Evolutionary conservation across 108 stramenopile genomes (phyloP), one percentile per base, ranked within the genome.

Genomic region (Pinguiococcus pyrenoidosus): DNA sequence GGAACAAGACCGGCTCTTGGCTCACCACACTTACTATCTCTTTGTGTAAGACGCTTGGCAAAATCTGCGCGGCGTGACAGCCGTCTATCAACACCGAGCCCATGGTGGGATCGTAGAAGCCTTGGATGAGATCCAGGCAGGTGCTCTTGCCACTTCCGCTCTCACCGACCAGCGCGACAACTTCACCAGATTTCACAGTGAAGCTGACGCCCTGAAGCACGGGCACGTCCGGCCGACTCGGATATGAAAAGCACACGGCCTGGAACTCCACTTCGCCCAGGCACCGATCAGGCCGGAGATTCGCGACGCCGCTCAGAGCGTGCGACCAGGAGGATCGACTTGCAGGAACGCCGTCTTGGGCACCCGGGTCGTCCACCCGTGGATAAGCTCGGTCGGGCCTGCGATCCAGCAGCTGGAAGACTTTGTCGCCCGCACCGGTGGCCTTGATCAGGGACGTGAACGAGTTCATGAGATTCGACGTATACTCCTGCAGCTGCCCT

Each of bases 351-450:
- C 27, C 13, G 27, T 50, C 8, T 49, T 18, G 3, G 54, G 54
- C 27, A 34, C 30, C 12, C 63, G 54, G 22, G 12, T 14, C 12
- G 13, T 16, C 8, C 30, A 4, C 30, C 30, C 30, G 30, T 30
- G 30, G 6, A 30, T 4, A 4, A 30, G 30, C 30, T 4, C 30
- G 8, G 30, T 7, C 4, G 8, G 4, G 8, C 7, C 44, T 39
- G 37, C 84, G 62, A 62, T 84, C 84, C 41, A 89, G 44, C 39
- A 85, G 48, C 32, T 51, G 69, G 51, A 85, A 85, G 8, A 93
- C 87, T 56, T 90, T 85, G 56, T 91, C 92, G 23, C 89, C 92
- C 10, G 92, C 89, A 7, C 81, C 85, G 7, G 81, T 80, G 36
- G 83, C 84, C 66, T 91, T 88, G 34, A 89, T 69, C 29, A 94